These are phyloP conservation scores for Peniophora sp. DNA, from an alignment of 1,284 basidiomycete genomes.

Conservation along the genomic window DNA sequence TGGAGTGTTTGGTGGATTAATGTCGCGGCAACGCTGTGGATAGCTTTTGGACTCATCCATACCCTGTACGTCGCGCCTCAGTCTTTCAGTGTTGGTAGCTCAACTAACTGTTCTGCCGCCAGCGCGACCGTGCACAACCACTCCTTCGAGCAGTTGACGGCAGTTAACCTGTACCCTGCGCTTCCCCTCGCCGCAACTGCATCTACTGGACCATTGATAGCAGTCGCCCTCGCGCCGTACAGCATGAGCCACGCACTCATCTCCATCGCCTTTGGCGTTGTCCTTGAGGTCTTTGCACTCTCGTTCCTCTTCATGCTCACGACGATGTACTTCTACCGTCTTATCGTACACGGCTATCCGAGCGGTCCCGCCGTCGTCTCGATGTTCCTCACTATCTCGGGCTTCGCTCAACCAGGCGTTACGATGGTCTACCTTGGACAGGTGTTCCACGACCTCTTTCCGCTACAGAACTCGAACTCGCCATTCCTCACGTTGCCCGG, in stretches of 20 bases:
- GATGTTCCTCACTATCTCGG: conserved; percentile 39
- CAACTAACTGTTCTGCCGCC: conserved; percentile 4
- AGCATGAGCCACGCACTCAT: conserved; percentile 42
- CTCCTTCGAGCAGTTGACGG: conserved; percentile 44
- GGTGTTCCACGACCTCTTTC: conserved; percentile 22
- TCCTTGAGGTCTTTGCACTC: conserved; percentile 30
- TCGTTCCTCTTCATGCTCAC: conserved; percentile 25
- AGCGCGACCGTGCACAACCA: conserved; percentile 62
- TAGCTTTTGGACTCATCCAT: conserved; percentile 60
- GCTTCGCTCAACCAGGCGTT: conserved; percentile 36
- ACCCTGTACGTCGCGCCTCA: conserved; percentile 40
- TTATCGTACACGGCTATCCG: conserved; percentile 14
- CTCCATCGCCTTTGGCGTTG: conserved; percentile 37
- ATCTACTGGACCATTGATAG: conserved; percentile 56
- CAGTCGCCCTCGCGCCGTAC: conserved; percentile 35
- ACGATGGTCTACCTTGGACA: conserved; percentile 31
- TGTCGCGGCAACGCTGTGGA: conserved; percentile 45
- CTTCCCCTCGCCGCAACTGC: conserved; percentile 65
- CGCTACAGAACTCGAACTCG: conserved; percentile 9
- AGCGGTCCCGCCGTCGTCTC: conserved; percentile 27
- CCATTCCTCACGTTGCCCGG: neutral
- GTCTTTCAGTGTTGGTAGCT: neutral
- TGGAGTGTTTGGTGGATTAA: conserved; percentile 76
- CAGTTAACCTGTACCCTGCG: conserved; percentile 67
- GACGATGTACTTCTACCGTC: conserved; percentile 12